Base-by-base conservation (phyloP, 2,329 filamentous ascomycete genomes). In the Pyrenophora seminiperda region DNA sequence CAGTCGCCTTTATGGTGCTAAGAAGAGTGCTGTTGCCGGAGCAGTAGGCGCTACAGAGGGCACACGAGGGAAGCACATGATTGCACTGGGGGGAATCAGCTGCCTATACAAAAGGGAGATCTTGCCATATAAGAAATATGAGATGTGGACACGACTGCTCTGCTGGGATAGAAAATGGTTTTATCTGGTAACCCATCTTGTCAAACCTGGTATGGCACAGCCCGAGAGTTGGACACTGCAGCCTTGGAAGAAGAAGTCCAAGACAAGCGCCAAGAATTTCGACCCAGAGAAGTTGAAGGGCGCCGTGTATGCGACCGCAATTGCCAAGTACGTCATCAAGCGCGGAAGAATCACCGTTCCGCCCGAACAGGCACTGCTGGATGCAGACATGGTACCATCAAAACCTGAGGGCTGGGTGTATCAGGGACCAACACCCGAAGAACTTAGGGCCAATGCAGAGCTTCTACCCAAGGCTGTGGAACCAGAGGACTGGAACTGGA, bases 301-400 rank as follows among this genome's bases (percentile, higher is more conserved):
- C 32, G 71, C 76, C 9, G 71, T 81, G n/a, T 79, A 74, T 54
- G 77, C 77, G 7, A 79, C 76, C n/a, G 76, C 73, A 6, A 68
- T 81, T 29, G 74, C 78, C 1, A 74, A 78, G 41, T 81, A 81
- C 54, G 78, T 80, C 2, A 74, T 79, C 51, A 81, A 81, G 65
- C 75, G 75, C 54, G 78, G 77, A 1, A 80, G 93, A 18, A 79
- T 94, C 64, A 97, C 93, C 0, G 84, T 97, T 3, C 85, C 92
- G 58, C 92, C 94, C 0, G 88, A 91, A 60, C 79, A 89, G 38
- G 79, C 93, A 6, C 78, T 97, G 19, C 79, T 83, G 34, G 82
- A 86, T 29, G 87, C 87, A 41, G 85, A 86, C 1, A 77, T 97
- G 68, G 76, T 97, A 41, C 94, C 94, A 0, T 76, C 81, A 49